These are phyloP conservation scores for Bruguiera gymnorhiza DNA, from an alignment of 345 rosid species.

Conservation along the genomic window DNA sequence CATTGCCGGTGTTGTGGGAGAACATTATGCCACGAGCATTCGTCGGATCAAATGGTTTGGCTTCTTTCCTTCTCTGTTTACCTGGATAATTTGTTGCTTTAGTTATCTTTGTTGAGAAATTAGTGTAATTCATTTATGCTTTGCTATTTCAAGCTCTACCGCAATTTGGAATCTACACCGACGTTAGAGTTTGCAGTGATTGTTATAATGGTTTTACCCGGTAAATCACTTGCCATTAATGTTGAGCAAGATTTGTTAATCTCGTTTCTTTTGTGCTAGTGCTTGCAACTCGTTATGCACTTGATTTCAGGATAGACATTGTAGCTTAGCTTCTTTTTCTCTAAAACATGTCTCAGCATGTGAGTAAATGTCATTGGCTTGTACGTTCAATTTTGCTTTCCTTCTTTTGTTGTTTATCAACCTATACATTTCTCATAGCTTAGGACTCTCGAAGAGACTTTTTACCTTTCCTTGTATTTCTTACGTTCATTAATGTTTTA, in stretches of 20 bases:
- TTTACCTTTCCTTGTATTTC: background rate
- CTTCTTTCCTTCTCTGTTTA: background rate
- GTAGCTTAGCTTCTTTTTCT: background rate
- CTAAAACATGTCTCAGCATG: background rate
- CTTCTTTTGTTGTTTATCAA: background rate
- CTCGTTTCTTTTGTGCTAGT: too few species aligned
- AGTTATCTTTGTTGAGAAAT: background rate
- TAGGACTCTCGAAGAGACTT: background rate
- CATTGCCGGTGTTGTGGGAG: conserved; percentile 78
- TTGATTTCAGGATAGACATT: too few species aligned
- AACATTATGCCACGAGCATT: conserved; percentile 70
- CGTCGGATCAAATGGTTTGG: conserved; percentile 64
- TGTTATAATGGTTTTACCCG: conserved; percentile 49
- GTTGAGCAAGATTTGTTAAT: background rate
- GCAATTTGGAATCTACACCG: conserved; percentile 50
- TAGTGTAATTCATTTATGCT: background rate
- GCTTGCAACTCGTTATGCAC: too few species aligned
- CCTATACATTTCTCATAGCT: background rate
- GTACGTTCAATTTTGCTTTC: background rate
- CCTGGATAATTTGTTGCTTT: background rate
- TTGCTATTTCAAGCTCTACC: conserved; percentile 47
- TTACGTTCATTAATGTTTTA: background rate
- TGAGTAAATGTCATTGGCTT: background rate
- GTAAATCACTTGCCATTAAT: conserved; percentile 26
- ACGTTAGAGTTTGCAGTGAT: conserved; percentile 64